Base-by-base conservation (phyloP, 169 alveolate species). In the Cryptosporidium baileyi region DNA sequence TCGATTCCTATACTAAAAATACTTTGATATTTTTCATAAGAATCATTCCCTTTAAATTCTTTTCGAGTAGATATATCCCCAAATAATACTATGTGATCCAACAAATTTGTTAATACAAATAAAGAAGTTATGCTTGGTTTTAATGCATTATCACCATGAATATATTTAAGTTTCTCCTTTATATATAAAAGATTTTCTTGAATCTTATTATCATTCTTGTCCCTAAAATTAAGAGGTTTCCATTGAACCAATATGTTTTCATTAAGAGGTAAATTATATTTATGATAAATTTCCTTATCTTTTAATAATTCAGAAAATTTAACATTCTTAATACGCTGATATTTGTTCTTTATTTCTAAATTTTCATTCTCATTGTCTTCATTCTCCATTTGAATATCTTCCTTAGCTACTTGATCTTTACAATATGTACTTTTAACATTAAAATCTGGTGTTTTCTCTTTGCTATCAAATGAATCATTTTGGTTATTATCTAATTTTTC, bases 71-170 rank as follows among this genome's bases (percentile, higher is more conserved):
- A 30, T 24, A 65, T 47, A 13, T 74, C 85, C 6, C 85, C 85
- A 74, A 74, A 74, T 26, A 74, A 54, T 38, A 57, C 51, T 54
- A 74, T 74, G 43, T 74, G 85, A 32, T 74, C 85, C 7, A 74
- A 74, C 30, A 74, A 41, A 45, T 32, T 54, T 59, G 34, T 54
- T 9, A 74, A 40, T n/a, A 74, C 52, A 19, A 54, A 40, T 22
- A 74, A 30, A 8, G 43, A 54, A 9, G 85, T 74, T 1, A 61
- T 51, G 17, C 85, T 74, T 19, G 85, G 85, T 19, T 47, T 74
- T 19, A 74, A 36, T 22, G 85, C 85, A 28, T 44, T 30, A 17
- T 74, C 85, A 9, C 67, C 67, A 41, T 51, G 52, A 28, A 36
- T 26, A 59, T 36, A 74, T 17, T 57, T 74, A 30, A 74, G 67